phyloP scores from a whole-genome alignment of 148 eudicot species.

The Amaranthus palmeri region DNA sequence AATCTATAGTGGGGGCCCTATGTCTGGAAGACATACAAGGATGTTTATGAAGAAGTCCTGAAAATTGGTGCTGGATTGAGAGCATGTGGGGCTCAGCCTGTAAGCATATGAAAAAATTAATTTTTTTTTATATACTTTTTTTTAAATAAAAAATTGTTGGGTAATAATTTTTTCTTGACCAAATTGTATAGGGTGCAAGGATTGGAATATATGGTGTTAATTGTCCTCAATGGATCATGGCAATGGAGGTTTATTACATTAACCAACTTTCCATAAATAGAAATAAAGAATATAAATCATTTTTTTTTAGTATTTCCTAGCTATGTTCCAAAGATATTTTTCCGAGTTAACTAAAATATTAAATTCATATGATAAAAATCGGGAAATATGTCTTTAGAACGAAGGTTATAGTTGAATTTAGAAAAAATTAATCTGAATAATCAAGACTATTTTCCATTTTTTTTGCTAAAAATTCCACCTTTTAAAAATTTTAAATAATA shows the following conservation, averaged over 20 bases:
- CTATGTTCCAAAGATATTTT: no score
- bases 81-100: conserved; percentile 75
- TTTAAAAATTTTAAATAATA: no score
- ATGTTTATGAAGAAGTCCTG: conserved; percentile 72
- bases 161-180: background rate
- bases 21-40: conserved; percentile 80
- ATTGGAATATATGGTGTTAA: conserved; percentile 93
- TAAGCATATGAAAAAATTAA: conserved; percentile 32
- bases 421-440: no score
- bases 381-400: no score
- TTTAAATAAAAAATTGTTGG: background rate
- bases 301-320: no score
- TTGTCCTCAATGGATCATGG: conserved; percentile 92
- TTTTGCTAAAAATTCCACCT: no score
- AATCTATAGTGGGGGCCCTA: conserved; percentile 69
- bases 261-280: background rate
- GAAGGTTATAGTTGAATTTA: no score
- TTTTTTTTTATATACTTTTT: background rate
- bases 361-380: no score
- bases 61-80: conserved; percentile 70
- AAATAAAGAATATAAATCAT: no score
- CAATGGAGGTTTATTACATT: conserved; percentile 68
- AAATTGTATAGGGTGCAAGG: conserved; percentile 53
- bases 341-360: no score
- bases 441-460: no score